A percentile compares a stretch with the other conserved stretches of the same genome.
phyloP scores from a whole-genome alignment of 345 rosid genomes.

The Bretschneidera sinensis region DNA sequence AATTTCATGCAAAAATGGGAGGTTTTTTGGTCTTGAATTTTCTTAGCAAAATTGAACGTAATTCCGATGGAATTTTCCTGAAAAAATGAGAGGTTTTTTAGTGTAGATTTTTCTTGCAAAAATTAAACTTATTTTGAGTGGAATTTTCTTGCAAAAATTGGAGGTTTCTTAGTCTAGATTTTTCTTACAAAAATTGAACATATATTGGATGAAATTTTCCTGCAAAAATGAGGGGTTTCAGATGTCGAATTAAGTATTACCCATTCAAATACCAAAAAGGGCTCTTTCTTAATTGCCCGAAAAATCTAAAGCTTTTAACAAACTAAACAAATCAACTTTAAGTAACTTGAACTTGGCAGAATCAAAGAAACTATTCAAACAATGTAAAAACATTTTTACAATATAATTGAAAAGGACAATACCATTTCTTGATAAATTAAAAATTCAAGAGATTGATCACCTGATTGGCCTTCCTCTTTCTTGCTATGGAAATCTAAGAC shows the following conservation, averaged over 20 bases:
- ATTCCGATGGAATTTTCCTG: too few species aligned
- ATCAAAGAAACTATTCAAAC: slow-evolving; percentile 49
- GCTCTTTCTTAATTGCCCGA: slow-evolving; percentile 70
- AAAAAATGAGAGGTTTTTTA: too few species aligned
- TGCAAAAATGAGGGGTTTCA: too few species aligned
- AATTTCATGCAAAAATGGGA: too few species aligned
- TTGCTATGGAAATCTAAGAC: slow-evolving; percentile 22
- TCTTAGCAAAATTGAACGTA: too few species aligned
- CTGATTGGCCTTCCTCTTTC: slow-evolving; percentile 18
- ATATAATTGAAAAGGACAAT: slow-evolving; percentile 41
- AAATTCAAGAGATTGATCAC: slow-evolving; percentile 37
- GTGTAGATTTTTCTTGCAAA: too few species aligned
- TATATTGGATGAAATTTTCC: too few species aligned
- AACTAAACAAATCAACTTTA: slow-evolving; percentile 51
- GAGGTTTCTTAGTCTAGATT: too few species aligned
- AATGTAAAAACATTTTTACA: slow-evolving; percentile 42
- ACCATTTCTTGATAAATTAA: slow-evolving; percentile 53
- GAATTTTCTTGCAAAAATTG: too few species aligned
- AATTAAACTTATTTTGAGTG: too few species aligned
- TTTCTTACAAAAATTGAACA: too few species aligned
- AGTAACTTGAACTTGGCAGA: slow-evolving; percentile 43
- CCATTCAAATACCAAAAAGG: slow-evolving; percentile 73
- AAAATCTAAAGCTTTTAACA: slow-evolving; percentile 60
- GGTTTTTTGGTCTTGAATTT: too few species aligned
- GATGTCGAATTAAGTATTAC: slow-evolving; percentile 26